Evolutionary conservation across 2,329 filamentous ascomycete genomes (phyloP).

Genomic region (Cladobotryum mycophilum): DNA sequence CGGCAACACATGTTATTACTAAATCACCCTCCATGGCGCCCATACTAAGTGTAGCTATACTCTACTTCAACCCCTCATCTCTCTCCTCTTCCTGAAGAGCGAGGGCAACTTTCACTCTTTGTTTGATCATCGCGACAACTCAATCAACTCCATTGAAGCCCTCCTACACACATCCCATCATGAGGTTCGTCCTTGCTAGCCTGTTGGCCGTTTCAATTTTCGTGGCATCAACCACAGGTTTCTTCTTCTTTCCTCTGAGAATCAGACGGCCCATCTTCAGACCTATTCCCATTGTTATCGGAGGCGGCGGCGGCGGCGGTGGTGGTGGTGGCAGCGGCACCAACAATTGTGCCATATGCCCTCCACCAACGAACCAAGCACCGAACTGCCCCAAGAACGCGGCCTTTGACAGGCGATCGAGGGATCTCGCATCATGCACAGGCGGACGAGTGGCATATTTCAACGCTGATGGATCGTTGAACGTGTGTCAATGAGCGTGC

Average conservation of each 20-base stretch:
- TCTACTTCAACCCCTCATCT: no score
- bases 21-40: no score
- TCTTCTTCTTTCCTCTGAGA: neutral
- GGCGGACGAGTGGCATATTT: neutral
- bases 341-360: neutral
- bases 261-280: neutral
- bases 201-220: no score
- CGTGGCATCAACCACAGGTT: no score
- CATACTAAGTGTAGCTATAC: no score
- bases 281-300: neutral
- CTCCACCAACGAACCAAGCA: neutral
- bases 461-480: neutral
- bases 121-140: no score
- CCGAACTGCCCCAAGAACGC: slow-evolving; percentile 1
- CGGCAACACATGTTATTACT: no score
- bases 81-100: no score
- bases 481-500: neutral
- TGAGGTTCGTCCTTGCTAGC: no score
- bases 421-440: neutral
- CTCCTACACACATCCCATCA: no score
- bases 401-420: neutral
- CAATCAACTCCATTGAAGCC: no score
- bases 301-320: neutral
- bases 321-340: neutral
- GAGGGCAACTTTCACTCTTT: no score